Conservation (phyloP, 2,329 filamentous ascomycete genomes). For the Monilinia aucupariae region DNA sequence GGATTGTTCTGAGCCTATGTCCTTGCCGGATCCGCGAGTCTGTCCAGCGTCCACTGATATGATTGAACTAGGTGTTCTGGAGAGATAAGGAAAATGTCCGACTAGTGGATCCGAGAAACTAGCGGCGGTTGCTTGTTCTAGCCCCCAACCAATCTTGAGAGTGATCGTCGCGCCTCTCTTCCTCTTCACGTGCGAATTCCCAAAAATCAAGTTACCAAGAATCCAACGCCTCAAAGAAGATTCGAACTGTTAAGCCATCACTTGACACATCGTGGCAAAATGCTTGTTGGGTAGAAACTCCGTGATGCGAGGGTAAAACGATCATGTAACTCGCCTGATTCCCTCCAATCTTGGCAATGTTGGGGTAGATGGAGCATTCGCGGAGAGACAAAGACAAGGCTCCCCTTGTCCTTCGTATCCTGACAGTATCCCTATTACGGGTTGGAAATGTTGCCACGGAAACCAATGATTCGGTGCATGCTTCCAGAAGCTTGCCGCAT, state of each 20-base stretch:
- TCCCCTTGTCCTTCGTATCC: neutral
- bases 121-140: neutral
- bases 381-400: neutral
- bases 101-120: neutral
- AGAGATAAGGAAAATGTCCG: conserved; percentile 1
- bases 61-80: neutral
- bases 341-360: neutral
- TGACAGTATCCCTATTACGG: neutral
- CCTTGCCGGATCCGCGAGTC: neutral
- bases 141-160: neutral
- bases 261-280: neutral
- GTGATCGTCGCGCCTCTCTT: neutral
- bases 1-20: neutral
- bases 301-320: neutral
- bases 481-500: conserved; percentile 9
- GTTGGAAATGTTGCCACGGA: neutral
- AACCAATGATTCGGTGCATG: conserved; percentile 3
- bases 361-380: neutral
- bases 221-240: neutral
- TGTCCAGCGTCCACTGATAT: neutral
- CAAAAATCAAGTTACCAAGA: neutral
- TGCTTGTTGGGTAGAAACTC: neutral
- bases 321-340: neutral
- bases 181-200: neutral
- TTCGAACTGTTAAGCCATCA: too few relatives aligned